phyloP scores from a whole-genome alignment of 129 eudicot species.

The Flaveria sonorensis region DNA sequence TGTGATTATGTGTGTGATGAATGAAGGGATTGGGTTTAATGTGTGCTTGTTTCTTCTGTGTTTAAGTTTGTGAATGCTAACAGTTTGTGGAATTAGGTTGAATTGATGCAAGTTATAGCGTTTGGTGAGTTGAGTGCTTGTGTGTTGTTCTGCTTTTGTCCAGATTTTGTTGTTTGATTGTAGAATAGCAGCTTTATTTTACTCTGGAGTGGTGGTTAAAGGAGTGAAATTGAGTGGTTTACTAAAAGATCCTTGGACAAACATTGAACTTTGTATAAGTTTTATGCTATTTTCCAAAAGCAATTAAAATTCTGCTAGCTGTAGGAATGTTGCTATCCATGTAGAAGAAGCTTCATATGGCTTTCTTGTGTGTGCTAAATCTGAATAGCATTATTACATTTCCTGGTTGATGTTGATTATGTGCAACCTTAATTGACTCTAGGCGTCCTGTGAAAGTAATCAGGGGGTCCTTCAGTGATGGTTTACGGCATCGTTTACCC shows the following conservation, averaged over 20 bases:
- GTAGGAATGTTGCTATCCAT: neutral
- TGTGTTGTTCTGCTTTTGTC: neutral
- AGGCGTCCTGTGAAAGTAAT: neutral
- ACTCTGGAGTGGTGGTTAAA: neutral
- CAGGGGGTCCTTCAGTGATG: neutral
- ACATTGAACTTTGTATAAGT: neutral
- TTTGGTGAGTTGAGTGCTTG: slow-evolving; percentile 18
- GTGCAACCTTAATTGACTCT: slow-evolving; percentile 3
- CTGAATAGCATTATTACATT: neutral
- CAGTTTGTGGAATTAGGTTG: neutral
- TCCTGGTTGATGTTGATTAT: neutral
- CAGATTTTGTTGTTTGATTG: neutral
- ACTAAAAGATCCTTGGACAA: slow-evolving; percentile 3
- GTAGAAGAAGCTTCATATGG: neutral
- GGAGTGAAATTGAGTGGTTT: slow-evolving; percentile 10
- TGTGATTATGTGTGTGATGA: neutral
- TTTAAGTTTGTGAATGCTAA: slow-evolving; percentile 18
- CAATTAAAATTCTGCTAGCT: neutral
- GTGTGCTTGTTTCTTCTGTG: slow-evolving; percentile 4
- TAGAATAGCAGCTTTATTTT: slow-evolving; percentile 1
- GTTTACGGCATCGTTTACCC: neutral
- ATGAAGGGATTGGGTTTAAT: slow-evolving; percentile 16
- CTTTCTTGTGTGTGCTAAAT: neutral
- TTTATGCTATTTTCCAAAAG: neutral
- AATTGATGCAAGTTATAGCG: slow-evolving; percentile 7